phyloP scores from a whole-genome alignment of 176 grass and related monocot species.

The Poa pratensis region DNA sequence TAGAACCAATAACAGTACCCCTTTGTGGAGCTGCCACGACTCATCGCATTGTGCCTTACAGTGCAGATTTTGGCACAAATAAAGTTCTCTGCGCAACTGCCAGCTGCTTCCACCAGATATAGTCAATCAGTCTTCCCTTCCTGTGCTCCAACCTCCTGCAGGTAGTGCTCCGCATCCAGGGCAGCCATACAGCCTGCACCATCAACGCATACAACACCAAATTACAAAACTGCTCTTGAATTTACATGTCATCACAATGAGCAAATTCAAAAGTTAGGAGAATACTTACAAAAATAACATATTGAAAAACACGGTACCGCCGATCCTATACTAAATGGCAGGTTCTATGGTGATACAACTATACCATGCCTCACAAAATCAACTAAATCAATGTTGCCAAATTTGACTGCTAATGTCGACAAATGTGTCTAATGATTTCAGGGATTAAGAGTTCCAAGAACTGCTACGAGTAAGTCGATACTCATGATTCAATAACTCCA shows the following conservation, averaged over 20 bases:
- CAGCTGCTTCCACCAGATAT: constrained; percentile 24
- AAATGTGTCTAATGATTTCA: background rate
- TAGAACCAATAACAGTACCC: constrained; percentile 1
- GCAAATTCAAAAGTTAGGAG: background rate
- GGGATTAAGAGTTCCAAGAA: background rate
- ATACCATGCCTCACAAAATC: background rate
- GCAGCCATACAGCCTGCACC: constrained; percentile 92
- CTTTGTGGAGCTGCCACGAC: background rate
- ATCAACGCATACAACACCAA: background rate
- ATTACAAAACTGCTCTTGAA: background rate
- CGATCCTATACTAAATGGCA: background rate
- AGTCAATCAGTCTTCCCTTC: constrained; percentile 76
- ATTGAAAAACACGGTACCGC: background rate
- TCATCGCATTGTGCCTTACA: constrained; percentile 25
- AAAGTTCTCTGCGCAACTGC: background rate
- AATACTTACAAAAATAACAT: background rate
- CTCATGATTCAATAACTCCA: background rate
- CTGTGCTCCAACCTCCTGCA: constrained; percentile 80
- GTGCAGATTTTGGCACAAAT: constrained; percentile 33
- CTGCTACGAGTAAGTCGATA: background rate
- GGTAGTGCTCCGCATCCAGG: constrained; percentile 94
- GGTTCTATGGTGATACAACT: background rate
- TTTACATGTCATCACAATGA: background rate
- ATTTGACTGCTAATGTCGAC: background rate
- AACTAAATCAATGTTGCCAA: background rate